phyloP scores from a whole-genome alignment of 1,284 basidiomycete genomes.

The Melampsora americana region DNA sequence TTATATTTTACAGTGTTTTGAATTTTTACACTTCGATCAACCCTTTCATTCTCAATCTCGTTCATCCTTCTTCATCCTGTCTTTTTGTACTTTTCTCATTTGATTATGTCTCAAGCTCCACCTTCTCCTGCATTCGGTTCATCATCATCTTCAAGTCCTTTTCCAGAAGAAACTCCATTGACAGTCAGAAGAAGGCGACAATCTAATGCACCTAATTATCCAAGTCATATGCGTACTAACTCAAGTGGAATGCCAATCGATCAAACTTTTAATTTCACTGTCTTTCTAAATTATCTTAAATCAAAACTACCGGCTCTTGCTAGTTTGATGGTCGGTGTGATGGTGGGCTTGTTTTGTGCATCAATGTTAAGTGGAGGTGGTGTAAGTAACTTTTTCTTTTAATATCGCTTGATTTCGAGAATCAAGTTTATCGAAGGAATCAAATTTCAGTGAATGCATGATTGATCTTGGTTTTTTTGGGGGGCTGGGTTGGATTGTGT shows the following conservation, averaged over 20 bases:
- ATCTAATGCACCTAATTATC: slow-evolving; percentile 1
- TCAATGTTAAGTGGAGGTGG: slow-evolving; percentile 12
- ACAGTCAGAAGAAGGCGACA: slow-evolving; percentile 1
- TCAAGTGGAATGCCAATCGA: slow-evolving; percentile 11
- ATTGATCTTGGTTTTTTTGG: not conserved
- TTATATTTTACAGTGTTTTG: too few relatives aligned
- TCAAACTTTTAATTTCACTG: not conserved
- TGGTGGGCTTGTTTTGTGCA: slow-evolving; percentile 38
- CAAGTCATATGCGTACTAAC: slow-evolving; percentile 4
- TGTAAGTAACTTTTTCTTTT: not conserved
- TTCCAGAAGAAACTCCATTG: not conserved
- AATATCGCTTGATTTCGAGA: not conserved
- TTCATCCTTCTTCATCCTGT: not conserved
- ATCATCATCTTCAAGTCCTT: not conserved
- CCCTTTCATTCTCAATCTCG: not conserved
- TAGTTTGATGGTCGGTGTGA: slow-evolving; percentile 31
- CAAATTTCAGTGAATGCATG: not conserved
- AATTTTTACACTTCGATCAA: not conserved
- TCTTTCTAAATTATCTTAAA: slow-evolving; percentile 25
- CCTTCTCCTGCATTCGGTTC: not conserved
- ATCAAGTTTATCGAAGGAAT: too few relatives aligned
- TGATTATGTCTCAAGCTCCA: slow-evolving; percentile 5
- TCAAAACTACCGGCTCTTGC: slow-evolving; percentile 38
- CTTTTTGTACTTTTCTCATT: not conserved
- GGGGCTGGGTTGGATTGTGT: not conserved